A percentile compares a stretch with the other conserved stretches of the same genome.
Evolutionary conservation across 2,329 filamentous ascomycete species (phyloP).

Genomic region (Dryadomyces sulphureus): DNA sequence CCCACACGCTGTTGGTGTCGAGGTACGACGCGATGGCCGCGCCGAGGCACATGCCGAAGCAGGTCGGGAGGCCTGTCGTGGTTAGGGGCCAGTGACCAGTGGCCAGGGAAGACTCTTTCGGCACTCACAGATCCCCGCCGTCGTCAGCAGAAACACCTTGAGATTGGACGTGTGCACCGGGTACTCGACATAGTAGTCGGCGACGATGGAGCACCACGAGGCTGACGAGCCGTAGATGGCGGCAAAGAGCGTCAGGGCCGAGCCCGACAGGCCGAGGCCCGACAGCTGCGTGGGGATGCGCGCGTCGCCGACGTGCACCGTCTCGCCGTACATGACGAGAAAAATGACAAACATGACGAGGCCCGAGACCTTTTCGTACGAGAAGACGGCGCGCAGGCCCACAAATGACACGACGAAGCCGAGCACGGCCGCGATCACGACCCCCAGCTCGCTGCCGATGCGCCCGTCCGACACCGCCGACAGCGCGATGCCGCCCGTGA

Average conservation of each 20-base stretch:
- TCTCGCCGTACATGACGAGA: slow-evolving; percentile 32
- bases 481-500: slow-evolving; percentile 34
- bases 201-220: slow-evolving; percentile 30
- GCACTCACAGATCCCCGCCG: slow-evolving; percentile 24
- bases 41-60: slow-evolving; percentile 44
- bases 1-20: slow-evolving; percentile 36
- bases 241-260: slow-evolving; percentile 26
- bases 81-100: too few species aligned
- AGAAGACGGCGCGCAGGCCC: slow-evolving; percentile 31
- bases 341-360: slow-evolving; percentile 31
- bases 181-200: slow-evolving; percentile 32
- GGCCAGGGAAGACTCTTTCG: too few species aligned
- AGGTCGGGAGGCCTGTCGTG: slow-evolving; percentile 26
- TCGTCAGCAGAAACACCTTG: slow-evolving; percentile 33
- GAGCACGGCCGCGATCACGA: slow-evolving; percentile 34
- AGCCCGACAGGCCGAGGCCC: slow-evolving; percentile 23
- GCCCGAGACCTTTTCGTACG: slow-evolving; percentile 36
- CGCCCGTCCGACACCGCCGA: slow-evolving; percentile 27
- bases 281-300: slow-evolving; percentile 18
- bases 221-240: slow-evolving; percentile 33
- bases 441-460: slow-evolving; percentile 34
- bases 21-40: slow-evolving; percentile 48
- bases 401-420: slow-evolving; percentile 35
- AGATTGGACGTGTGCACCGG: slow-evolving; percentile 27
- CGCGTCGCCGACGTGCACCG: slow-evolving; percentile 25